Evolutionary conservation across 805 yeast species (phyloP).

Genomic region (Scheffersomyces coipomensis): DNA sequence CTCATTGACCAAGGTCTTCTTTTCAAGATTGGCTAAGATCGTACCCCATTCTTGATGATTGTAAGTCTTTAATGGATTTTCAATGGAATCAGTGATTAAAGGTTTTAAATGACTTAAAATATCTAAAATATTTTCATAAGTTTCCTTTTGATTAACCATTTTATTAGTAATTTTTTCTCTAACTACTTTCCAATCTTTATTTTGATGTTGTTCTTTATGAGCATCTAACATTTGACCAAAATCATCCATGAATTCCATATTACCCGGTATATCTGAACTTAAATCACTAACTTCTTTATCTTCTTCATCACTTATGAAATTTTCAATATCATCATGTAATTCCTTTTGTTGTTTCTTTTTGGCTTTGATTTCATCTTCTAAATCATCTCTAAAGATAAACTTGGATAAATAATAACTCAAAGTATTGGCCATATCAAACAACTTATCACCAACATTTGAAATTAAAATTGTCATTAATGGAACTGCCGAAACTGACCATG

Average conservation of each 20-base stretch:
- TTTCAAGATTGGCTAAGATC: conserved; percentile 19
- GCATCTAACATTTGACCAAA: neutral
- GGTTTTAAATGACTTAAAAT: conserved; percentile 31
- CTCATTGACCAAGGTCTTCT: neutral
- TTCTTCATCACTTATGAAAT: conserved; percentile 7
- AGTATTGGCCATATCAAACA: conserved; percentile 30
- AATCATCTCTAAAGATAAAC: conserved; percentile 6
- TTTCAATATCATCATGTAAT: conserved; percentile 4
- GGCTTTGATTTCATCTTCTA: conserved; percentile 2
- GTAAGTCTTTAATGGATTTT: conserved; percentile 42
- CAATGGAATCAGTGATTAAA: conserved; percentile 32
- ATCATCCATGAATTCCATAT: neutral
- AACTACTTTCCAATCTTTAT: conserved; percentile 1
- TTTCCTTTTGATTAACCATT: conserved; percentile 10
- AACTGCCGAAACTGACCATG: conserved; percentile 81
- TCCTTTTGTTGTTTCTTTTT: conserved; percentile 3
- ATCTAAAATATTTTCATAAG: conserved; percentile 18
- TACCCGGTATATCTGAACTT: neutral
- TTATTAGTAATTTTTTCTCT: conserved; percentile 2
- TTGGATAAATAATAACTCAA: conserved; percentile 4
- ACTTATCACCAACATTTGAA: conserved; percentile 66
- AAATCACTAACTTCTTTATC: conserved; percentile 9
- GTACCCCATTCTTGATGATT: conserved; percentile 52
- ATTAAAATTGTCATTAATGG: conserved; percentile 85
- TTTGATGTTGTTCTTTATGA: neutral